phyloP scores from a whole-genome alignment of 1,284 basidiomycete genomes.

The Sporisorium exsertum region DNA sequence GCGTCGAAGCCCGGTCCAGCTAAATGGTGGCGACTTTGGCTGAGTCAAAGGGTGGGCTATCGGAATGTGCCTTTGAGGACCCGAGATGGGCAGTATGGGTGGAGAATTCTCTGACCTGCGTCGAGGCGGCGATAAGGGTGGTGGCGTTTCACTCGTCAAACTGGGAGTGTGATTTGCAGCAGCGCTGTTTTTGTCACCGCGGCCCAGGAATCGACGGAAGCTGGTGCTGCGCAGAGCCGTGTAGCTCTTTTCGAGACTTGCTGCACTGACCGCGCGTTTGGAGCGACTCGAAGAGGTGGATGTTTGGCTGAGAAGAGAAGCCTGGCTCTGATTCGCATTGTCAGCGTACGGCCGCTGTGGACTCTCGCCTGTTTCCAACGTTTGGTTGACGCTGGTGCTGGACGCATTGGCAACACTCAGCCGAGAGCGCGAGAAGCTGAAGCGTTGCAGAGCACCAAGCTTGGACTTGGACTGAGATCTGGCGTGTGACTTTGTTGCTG shows the following conservation, averaged over 20 bases:
- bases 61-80: neutral
- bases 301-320: conserved; percentile 33
- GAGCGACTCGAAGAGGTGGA: conserved; percentile 29
- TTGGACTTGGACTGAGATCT: conserved; percentile 30
- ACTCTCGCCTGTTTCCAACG: neutral
- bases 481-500: conserved; percentile 6
- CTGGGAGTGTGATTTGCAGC: neutral
- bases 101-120: conserved; percentile 8
- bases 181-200: conserved; percentile 6
- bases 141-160: neutral
- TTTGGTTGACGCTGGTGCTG: conserved; percentile 26
- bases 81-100: conserved; percentile 7
- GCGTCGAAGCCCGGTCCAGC: conserved; percentile 18
- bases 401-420: conserved; percentile 25
- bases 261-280: conserved; percentile 14
- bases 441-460: conserved; percentile 31
- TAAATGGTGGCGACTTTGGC: conserved; percentile 23
- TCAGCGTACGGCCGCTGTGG: conserved; percentile 7
- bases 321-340: conserved; percentile 25
- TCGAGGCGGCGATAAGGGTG: conserved; percentile 12
- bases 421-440: conserved; percentile 48
- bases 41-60: neutral
- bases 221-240: conserved; percentile 32
- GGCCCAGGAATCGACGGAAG: conserved; percentile 31
- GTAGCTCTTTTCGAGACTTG: conserved; percentile 34